Conservation (phyloP, 805 yeast species). For the Candida adriatica region DNA sequence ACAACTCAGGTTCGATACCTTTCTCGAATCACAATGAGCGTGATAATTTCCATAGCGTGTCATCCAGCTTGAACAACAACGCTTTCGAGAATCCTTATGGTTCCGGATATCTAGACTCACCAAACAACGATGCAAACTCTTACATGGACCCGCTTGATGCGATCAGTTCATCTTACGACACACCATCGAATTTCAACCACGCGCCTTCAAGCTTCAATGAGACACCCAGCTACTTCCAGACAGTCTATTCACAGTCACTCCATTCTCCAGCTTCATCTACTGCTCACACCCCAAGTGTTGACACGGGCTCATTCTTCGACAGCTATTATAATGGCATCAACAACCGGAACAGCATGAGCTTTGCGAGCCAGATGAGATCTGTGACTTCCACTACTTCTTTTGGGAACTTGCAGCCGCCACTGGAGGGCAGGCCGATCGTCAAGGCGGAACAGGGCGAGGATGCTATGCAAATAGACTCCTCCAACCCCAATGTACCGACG, state of each 20-base stretch:
- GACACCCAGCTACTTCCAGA: slow-evolving; percentile 14
- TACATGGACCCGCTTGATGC: slow-evolving; percentile 24
- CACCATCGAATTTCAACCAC: slow-evolving; percentile 19
- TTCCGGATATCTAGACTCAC: slow-evolving; percentile 21
- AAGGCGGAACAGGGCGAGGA: slow-evolving; percentile 6
- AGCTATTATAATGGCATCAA: slow-evolving; percentile 15
- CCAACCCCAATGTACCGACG: slow-evolving; percentile 1
- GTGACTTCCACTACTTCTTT: slow-evolving; percentile 15
- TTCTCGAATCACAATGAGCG: slow-evolving; percentile 2
- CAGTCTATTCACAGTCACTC: slow-evolving; percentile 12
- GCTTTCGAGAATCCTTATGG: slow-evolving; percentile 8
- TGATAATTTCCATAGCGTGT: slow-evolving; percentile 7
- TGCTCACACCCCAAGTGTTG: slow-evolving; percentile 20
- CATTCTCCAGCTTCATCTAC: slow-evolving; percentile 21
- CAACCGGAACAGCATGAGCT: slow-evolving; percentile 13
- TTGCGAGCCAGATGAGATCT: slow-evolving; percentile 21
- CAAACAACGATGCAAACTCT: slow-evolving; percentile 18
- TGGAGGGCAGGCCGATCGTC: slow-evolving; percentile 2
- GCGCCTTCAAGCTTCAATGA: slow-evolving; percentile 15
- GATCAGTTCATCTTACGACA: slow-evolving; percentile 20
- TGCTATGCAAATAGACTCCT: slow-evolving; percentile 8
- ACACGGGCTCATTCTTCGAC: slow-evolving; percentile 21
- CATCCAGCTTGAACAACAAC: slow-evolving; percentile 10
- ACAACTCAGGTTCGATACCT: slow-evolving; percentile 4
- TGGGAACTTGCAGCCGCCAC: slow-evolving; percentile 4